These are phyloP conservation scores for Saccharomycopsis sp. DNA, from an alignment of 805 yeast genomes.

Conservation along the genomic window DNA sequence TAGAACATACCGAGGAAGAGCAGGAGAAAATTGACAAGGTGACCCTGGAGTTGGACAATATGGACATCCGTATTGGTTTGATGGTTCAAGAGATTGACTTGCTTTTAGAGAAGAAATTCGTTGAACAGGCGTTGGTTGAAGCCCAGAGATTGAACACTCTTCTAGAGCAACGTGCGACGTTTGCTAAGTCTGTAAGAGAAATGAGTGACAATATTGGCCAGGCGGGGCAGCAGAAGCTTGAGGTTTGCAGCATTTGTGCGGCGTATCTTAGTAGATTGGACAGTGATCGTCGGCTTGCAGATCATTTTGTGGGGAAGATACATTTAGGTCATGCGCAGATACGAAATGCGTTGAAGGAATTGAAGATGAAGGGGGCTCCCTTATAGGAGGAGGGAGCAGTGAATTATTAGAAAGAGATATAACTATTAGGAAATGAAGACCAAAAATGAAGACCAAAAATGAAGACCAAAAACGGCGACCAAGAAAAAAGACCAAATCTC, in stretches of 20 bases:
- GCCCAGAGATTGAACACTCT: slow-evolving; percentile 40
- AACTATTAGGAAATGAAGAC: too few species aligned
- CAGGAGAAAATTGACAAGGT: slow-evolving; percentile 48
- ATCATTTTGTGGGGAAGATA: slow-evolving; percentile 82
- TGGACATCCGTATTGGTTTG: slow-evolving; percentile 59
- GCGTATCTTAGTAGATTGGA: slow-evolving; percentile 82
- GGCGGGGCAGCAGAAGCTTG: slow-evolving; percentile 82
- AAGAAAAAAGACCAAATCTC: too few species aligned
- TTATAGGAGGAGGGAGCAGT: not conserved
- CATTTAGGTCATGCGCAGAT: slow-evolving; percentile 78
- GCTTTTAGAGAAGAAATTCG: slow-evolving; percentile 39
- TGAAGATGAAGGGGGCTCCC: slow-evolving; percentile 24
- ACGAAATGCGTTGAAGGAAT: slow-evolving; percentile 47
- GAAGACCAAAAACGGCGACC: too few species aligned
- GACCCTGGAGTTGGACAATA: slow-evolving; percentile 49
- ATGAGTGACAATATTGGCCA: slow-evolving; percentile 72
- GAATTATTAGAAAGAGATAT: too few species aligned
- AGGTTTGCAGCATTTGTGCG: slow-evolving; percentile 86
- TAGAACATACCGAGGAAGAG: slow-evolving; percentile 74
- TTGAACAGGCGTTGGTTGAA: slow-evolving; percentile 45
- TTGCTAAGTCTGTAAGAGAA: slow-evolving; percentile 51
- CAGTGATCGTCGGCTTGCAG: slow-evolving; percentile 81
- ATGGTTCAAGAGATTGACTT: slow-evolving; percentile 60
- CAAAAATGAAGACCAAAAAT: too few species aligned
- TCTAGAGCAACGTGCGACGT: slow-evolving; percentile 41